phyloP scores from a whole-genome alignment of 768 basidiomycete species.

The Boletus rufocinnamomeus region DNA sequence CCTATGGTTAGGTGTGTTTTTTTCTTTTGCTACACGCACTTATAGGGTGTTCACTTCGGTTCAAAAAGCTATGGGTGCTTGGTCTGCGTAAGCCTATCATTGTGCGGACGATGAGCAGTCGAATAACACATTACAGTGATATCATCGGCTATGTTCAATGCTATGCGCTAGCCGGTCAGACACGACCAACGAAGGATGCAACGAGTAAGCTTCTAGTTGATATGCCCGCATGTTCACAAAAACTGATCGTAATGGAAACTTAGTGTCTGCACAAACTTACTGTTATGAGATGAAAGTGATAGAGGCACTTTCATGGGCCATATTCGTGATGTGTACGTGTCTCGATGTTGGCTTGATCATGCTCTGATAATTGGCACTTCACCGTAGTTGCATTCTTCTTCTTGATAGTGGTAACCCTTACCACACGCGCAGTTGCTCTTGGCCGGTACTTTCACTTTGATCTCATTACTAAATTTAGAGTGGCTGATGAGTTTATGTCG shows the following conservation, averaged over 20 bases:
- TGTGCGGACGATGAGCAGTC: background rate
- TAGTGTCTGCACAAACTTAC: constrained; percentile 57
- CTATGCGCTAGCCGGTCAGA: constrained; percentile 46
- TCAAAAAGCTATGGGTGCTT: constrained; percentile 67
- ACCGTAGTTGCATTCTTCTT: constrained; percentile 49
- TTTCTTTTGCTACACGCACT: background rate
- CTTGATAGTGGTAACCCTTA: constrained; percentile 56
- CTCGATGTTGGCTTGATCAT: constrained; percentile 4
- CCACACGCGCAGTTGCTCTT: constrained; percentile 39
- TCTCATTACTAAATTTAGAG: background rate
- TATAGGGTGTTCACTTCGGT: constrained; percentile 10
- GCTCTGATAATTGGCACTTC: background rate
- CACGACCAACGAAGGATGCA: constrained; percentile 53
- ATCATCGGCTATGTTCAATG: constrained; percentile 68
- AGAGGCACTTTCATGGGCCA: constrained; percentile 76
- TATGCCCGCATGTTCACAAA: background rate
- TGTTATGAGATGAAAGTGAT: constrained; percentile 83
- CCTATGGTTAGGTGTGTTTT: constrained; percentile 67
- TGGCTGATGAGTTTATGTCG: constrained; percentile 1
- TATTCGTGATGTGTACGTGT: constrained; percentile 54
- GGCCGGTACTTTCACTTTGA: constrained; percentile 29
- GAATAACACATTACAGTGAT: constrained; percentile 48
- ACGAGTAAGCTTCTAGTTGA: constrained; percentile 43
- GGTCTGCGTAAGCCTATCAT: constrained; percentile 57
- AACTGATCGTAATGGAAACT: constrained; percentile 7